Conservation (phyloP, 352 stramenopile genomes). For the Pythium chondricola region DNA sequence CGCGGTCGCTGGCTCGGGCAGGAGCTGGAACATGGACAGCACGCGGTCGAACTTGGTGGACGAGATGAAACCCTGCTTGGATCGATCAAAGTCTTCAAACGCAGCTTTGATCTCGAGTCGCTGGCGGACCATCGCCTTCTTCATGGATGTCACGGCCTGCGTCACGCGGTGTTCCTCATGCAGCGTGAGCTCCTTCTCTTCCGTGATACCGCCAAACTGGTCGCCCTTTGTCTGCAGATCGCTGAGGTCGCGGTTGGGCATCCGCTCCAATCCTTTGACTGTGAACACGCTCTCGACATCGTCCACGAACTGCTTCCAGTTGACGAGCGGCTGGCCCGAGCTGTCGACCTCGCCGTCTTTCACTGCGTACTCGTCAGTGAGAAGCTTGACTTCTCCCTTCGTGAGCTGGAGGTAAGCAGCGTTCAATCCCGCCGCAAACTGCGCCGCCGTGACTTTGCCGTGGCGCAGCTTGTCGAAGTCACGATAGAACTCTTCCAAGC, state of each 20-base stretch:
- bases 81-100: slow-evolving; percentile 79
- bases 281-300: slow-evolving; percentile 82
- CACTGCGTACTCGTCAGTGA: slow-evolving; percentile 52
- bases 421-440: slow-evolving; percentile 61
- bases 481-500: slow-evolving; percentile 77
- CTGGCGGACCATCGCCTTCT: slow-evolving; percentile 52
- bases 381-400: slow-evolving; percentile 44
- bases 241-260: slow-evolving; percentile 47
- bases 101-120: slow-evolving; percentile 72
- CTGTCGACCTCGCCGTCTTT: slow-evolving; percentile 53
- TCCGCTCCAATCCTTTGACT: slow-evolving; percentile 60
- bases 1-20: slow-evolving; percentile 33
- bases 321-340: slow-evolving; percentile 44
- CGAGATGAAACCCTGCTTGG: slow-evolving; percentile 75
- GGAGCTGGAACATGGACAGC: slow-evolving; percentile 70
- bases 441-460: slow-evolving; percentile 58
- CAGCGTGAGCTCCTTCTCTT: slow-evolving; percentile 40
- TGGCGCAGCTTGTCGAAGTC: slow-evolving; percentile 82
- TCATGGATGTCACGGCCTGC: slow-evolving; percentile 37
- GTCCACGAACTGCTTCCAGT: slow-evolving; percentile 75
- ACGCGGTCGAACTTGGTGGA: slow-evolving; percentile 77
- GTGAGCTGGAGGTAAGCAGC: slow-evolving; percentile 47
- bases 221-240: slow-evolving; percentile 39
- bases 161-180: slow-evolving; percentile 52
- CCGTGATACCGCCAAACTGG: slow-evolving; percentile 49